Percentiles rank a stretch among this genome's conserved stretches.
phyloP scores from a whole-genome alignment of 1,284 basidiomycete species.

The Marasmius tenuissimus region DNA sequence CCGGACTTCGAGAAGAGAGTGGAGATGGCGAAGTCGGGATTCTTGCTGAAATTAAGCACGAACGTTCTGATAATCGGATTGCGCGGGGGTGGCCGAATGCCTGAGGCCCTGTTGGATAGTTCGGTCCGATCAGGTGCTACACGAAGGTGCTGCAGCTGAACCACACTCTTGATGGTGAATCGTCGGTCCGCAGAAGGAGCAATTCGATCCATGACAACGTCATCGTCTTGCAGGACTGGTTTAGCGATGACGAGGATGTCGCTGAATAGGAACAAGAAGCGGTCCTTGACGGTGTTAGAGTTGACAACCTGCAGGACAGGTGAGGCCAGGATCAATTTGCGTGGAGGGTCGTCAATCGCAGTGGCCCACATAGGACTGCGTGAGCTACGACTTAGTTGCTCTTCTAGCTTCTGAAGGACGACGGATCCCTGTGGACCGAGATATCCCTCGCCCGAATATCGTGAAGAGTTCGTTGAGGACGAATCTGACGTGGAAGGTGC shows the following conservation, averaged over 20 bases:
- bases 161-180: constrained; percentile 87
- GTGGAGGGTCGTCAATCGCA: constrained; percentile 80
- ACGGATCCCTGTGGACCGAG: constrained; percentile 33
- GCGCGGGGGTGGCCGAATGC: constrained; percentile 37
- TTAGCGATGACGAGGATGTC: constrained; percentile 91
- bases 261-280: constrained; percentile 93
- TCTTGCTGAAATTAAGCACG: constrained; percentile 70
- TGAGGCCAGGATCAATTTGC: constrained; percentile 81
- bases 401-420: constrained; percentile 68
- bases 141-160: constrained; percentile 72
- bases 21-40: constrained; percentile 72
- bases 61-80: constrained; percentile 71
- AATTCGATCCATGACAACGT: constrained; percentile 60
- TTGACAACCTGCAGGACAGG: constrained; percentile 94
- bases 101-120: constrained; percentile 41
- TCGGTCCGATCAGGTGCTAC: constrained; percentile 69
- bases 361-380: constrained; percentile 62
- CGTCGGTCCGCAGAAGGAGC: constrained; percentile 70
- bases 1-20: constrained; percentile 60
- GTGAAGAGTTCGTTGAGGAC: constrained; percentile 49
- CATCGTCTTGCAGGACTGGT: constrained; percentile 64
- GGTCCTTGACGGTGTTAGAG: constrained; percentile 91
- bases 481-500: constrained; percentile 48
- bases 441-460: constrained; percentile 34
- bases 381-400: constrained; percentile 60